Base-by-base conservation (phyloP, 2,329 filamentous ascomycete species). In the Geosmithia morbida region DNA sequence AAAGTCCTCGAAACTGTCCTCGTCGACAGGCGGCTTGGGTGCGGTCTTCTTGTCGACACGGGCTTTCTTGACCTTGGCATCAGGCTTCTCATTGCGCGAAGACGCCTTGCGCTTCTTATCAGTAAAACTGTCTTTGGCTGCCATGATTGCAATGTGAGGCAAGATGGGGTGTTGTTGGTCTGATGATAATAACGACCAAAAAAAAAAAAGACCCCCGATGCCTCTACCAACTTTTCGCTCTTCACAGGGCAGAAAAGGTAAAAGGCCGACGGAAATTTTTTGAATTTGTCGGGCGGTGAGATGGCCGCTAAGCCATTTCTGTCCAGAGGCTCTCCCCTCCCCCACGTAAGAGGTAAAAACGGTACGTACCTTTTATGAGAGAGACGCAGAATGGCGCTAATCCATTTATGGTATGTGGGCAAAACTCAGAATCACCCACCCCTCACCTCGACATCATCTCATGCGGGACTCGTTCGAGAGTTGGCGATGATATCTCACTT, bases 71-170 rank as follows among this genome's bases (percentile, higher is more conserved):
- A 59, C 53, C 48, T 65, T 66, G 47, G 64, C 65, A 44, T 65
- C 62, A 17, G 64, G 54, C 46, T 59, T 66, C 43, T 66, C 62
- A 59, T 74, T 77, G 37, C 57, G 7, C 22, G 67, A 59, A 22
- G 66, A 62, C 33, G 69, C 67, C 63, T 82, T 83, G 53, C 79
- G 68, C 65, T 83, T 83, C 50, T 64, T 69, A 46, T 72, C 72
- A 37, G 63, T 61, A 43, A 64, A 62, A 47, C 66, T 62, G 49
- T 59, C 58, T 57, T 72, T 76, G 13, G 67, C 67, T 33, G 70
- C 71, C 73, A 77, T 76, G 37, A 17, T 48, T 19, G 19, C 8
- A 26, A 19, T 3, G 41, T 18, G n/a, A 41, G n/a, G 2, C 18
- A 16, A 18, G 11, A 6, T 11, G 18, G 8, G 16, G 19, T 18